These are phyloP conservation scores for Monosporascus sp. DNA, from an alignment of 2,329 filamentous ascomycete species.

Conservation along the genomic window DNA sequence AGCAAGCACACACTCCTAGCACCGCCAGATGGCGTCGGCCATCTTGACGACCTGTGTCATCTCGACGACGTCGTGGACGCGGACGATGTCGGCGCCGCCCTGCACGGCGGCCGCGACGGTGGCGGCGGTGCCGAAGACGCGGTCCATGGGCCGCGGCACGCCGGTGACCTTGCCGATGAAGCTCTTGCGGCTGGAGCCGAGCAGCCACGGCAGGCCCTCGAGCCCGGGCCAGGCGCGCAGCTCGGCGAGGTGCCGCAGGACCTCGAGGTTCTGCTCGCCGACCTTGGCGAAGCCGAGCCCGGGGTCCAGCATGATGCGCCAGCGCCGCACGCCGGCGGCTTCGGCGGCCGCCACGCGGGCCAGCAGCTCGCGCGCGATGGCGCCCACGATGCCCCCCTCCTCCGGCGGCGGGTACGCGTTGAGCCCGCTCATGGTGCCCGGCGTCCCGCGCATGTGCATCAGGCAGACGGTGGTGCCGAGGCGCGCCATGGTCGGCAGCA, in stretches of 20 bases:
- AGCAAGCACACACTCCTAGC: constrained; percentile 16
- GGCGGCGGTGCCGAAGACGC: constrained; percentile 81
- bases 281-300: constrained; percentile 93
- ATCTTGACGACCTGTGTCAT: constrained; percentile 82
- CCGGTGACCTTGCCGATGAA: constrained; percentile 84
- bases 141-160: constrained; percentile 61
- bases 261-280: constrained; percentile 70
- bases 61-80: constrained; percentile 84
- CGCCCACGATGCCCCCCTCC: constrained; percentile 54
- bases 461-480: constrained; percentile 74
- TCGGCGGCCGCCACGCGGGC: constrained; percentile 69
- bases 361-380: constrained; percentile 62
- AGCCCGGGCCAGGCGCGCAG: constrained; percentile 61
- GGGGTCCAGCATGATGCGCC: constrained; percentile 92
- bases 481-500: constrained; percentile 74
- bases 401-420: constrained; percentile 54
- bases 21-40: constrained; percentile 86
- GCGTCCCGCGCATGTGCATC: constrained; percentile 92
- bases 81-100: constrained; percentile 83
- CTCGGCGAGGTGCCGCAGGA: constrained; percentile 63
- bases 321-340: constrained; percentile 75
- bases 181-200: constrained; percentile 82
- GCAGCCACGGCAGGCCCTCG: constrained; percentile 73
- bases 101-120: constrained; percentile 80
- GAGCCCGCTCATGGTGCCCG: constrained; percentile 70